phyloP scores from a whole-genome alignment of 148 eudicot species.

The Camellia japonica region DNA sequence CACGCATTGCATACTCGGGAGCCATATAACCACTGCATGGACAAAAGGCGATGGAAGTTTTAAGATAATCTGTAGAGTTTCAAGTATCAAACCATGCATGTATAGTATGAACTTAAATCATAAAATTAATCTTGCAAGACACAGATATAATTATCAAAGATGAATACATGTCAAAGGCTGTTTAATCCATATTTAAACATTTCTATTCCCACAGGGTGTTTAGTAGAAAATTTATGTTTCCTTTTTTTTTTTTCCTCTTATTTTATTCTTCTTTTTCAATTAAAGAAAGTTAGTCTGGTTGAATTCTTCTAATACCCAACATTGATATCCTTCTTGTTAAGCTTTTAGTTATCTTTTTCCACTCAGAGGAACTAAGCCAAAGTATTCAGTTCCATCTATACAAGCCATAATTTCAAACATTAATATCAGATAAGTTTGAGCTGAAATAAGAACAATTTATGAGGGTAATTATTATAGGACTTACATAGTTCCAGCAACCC shows the following conservation, averaged over 20 bases:
- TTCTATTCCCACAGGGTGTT: not conserved
- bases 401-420: not conserved
- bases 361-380: not conserved
- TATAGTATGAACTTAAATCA: too few species aligned
- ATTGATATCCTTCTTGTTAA: not conserved
- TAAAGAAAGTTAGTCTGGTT: slow-evolving; percentile 2
- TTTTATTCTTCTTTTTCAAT: not conserved
- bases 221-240: not conserved
- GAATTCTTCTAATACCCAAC: not conserved
- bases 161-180: not conserved
- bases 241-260: not conserved
- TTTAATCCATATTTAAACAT: not conserved
- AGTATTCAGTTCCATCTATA: not conserved
- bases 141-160: too few species aligned
- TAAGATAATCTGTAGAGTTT: not conserved
- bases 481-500: slow-evolving; percentile 64
- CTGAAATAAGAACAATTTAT: not conserved
- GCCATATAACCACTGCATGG: slow-evolving; percentile 60
- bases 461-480: slow-evolving; percentile 6
- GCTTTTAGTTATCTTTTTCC: not conserved
- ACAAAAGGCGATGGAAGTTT: not conserved
- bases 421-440: not conserved
- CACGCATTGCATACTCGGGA: slow-evolving; percentile 66
- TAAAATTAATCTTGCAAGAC: too few species aligned
- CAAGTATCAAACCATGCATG: not conserved